Evolutionary conservation across 768 basidiomycete genomes (phyloP).

Genomic region (Dioszegia hungarica): DNA sequence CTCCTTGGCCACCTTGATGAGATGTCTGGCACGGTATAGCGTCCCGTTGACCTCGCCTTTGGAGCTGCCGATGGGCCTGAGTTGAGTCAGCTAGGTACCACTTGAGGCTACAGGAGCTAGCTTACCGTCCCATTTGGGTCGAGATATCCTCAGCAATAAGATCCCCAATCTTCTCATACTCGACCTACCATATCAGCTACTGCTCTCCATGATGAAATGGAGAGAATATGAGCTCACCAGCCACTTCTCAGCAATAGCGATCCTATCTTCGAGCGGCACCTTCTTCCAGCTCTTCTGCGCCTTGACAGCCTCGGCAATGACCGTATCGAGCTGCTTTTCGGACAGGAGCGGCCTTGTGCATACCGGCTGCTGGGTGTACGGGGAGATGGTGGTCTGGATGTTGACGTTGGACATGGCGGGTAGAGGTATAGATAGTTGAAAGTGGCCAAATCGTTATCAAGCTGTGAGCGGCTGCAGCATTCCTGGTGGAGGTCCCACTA

Average conservation of each 20-base stretch:
- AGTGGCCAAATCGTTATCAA: background rate
- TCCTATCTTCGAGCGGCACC: constrained; percentile 59
- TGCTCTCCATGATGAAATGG: background rate
- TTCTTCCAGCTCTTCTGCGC: constrained; percentile 74
- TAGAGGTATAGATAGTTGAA: background rate
- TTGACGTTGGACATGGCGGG: constrained; percentile 16
- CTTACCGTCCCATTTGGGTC: constrained; percentile 85
- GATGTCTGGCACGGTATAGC: constrained; percentile 72
- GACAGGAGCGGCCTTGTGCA: constrained; percentile 65
- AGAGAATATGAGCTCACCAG: constrained; percentile 56
- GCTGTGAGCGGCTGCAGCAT: too few species aligned
- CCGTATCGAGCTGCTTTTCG: constrained; percentile 58
- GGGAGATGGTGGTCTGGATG: constrained; percentile 75
- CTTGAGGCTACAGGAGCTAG: background rate
- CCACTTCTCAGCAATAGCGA: constrained; percentile 68
- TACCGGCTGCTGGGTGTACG: constrained; percentile 68
- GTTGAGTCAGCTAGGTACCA: background rate
- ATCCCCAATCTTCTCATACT: constrained; percentile 57
- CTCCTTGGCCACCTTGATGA: constrained; percentile 74
- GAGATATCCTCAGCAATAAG: constrained; percentile 72
- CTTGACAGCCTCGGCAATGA: constrained; percentile 57
- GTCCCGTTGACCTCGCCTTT: constrained; percentile 76
- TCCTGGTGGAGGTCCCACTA: too few species aligned
- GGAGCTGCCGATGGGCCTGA: constrained; percentile 71
- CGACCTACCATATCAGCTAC: constrained; percentile 48